These are phyloP conservation scores for Trifolium repens DNA, from an alignment of 306 rosid species.

Conservation along the genomic window DNA sequence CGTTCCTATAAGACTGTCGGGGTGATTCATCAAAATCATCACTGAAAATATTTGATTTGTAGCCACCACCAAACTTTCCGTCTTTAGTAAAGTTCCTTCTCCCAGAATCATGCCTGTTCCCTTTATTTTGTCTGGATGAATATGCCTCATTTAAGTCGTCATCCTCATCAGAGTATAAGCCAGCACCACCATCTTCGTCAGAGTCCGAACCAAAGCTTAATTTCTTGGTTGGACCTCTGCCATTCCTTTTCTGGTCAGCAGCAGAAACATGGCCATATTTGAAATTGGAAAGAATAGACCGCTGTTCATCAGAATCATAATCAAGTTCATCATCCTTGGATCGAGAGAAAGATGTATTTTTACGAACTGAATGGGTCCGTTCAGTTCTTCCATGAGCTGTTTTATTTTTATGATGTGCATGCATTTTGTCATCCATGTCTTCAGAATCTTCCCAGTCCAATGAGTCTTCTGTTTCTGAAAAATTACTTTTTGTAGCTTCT, in stretches of 20 bases:
- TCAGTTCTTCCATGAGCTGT: conserved; percentile 45
- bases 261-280: conserved; percentile 67
- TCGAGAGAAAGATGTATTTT: conserved; percentile 53
- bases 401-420: conserved; percentile 36
- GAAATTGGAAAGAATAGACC: conserved; percentile 59
- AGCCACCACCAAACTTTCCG: conserved; percentile 48
- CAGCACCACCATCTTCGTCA: conserved; percentile 67
- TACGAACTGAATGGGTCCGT: conserved; percentile 44
- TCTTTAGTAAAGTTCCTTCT: conserved; percentile 50
- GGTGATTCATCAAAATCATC: conserved; percentile 59
- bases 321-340: conserved; percentile 67
- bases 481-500: conserved; percentile 51
- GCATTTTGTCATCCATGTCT: conserved; percentile 38
- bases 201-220: conserved; percentile 90
- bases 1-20: conserved; percentile 44
- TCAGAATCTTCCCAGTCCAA: conserved; percentile 59
- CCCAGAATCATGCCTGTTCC: conserved; percentile 43
- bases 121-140: conserved; percentile 54
- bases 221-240: conserved; percentile 55
- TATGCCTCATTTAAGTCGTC: conserved; percentile 52
- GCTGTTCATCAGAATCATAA: conserved; percentile 56
- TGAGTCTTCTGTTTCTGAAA: conserved; percentile 63
- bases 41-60: conserved; percentile 48
- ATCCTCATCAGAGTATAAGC: conserved; percentile 78
- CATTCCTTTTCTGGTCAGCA: conserved; percentile 55